Percentiles rank a stretch among this genome's conserved stretches.
phyloP scores from a whole-genome alignment of 352 stramenopile species.

The Phytophthora crassamura region DNA sequence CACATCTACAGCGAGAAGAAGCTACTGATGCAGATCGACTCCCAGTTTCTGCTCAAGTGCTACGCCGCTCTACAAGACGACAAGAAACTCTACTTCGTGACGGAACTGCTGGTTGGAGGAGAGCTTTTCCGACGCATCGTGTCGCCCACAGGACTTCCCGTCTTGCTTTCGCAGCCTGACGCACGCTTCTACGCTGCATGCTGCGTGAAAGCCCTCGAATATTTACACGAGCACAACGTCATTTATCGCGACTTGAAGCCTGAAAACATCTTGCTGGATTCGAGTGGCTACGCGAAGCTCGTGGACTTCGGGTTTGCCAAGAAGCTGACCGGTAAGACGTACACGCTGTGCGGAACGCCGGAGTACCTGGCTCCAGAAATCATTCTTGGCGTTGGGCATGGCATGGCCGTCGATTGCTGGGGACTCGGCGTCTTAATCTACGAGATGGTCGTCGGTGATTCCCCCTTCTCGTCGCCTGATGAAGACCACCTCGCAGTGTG shows the following conservation, averaged over 20 bases:
- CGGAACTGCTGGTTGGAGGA: conserved; percentile 94
- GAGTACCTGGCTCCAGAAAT: conserved; percentile 91
- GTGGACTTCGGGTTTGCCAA: conserved; percentile 85
- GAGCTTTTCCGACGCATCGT: conserved; percentile 84
- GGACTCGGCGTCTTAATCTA: conserved; percentile 96
- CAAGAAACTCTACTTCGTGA: conserved; percentile 96
- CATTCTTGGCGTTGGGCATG: conserved; percentile 82
- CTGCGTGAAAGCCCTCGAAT: conserved; percentile 69
- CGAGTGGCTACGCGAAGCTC: conserved; percentile 68
- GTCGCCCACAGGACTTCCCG: conserved; percentile 37
- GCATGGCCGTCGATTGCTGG: conserved; percentile 94
- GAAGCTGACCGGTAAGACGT: conserved; percentile 75
- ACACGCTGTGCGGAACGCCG: conserved; percentile 82
- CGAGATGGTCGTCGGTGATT: conserved; percentile 96
- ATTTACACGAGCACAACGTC: conserved; percentile 79
- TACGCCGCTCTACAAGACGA: conserved; percentile 93
- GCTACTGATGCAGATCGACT: conserved; percentile 91
- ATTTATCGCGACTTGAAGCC: conserved; percentile 79
- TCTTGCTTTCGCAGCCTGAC: conserved; percentile 72
- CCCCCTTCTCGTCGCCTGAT: conserved; percentile 91
- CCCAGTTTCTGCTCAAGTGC: conserved; percentile 97
- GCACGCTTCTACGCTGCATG: conserved; percentile 66
- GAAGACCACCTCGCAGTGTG: conserved; percentile 96
- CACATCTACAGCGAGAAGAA: conserved; percentile 97
- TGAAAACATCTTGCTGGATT: conserved; percentile 79